Percentiles rank a stretch among this genome's conserved stretches.
These are phyloP conservation scores for Cadophora sp. DNA, from an alignment of 2,329 filamentous ascomycete genomes.

Conservation along the genomic window DNA sequence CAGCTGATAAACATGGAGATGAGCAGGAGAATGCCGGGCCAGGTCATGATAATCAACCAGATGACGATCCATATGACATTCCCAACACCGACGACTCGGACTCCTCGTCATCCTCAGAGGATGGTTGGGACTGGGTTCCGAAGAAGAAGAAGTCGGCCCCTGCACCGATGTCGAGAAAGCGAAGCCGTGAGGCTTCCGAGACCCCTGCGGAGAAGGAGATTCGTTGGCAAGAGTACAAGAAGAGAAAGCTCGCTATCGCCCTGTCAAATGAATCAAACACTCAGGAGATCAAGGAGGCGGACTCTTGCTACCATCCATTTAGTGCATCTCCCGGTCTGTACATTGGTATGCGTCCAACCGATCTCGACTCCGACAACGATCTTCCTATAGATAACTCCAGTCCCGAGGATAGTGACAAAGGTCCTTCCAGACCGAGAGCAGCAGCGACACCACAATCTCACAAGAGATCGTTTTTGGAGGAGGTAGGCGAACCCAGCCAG, in stretches of 20 bases:
- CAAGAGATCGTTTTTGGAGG: background rate
- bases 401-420: background rate
- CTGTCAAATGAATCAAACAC: no score
- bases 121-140: background rate
- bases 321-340: background rate
- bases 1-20: no score
- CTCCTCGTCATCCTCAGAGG: background rate
- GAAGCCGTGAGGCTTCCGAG: background rate
- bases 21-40: no score
- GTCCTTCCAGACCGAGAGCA: background rate
- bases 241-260: background rate
- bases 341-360: background rate
- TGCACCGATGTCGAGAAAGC: background rate
- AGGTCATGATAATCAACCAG: background rate
- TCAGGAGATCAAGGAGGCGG: background rate
- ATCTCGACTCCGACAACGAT: background rate
- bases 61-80: background rate
- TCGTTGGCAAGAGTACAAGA: background rate
- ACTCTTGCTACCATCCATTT: background rate
- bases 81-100: background rate
- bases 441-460: background rate
- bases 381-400: background rate
- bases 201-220: background rate
- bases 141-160: background rate
- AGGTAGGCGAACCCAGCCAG: background rate